These are phyloP conservation scores for Prunus campanulata DNA, from an alignment of 306 rosid genomes.

Conservation along the genomic window DNA sequence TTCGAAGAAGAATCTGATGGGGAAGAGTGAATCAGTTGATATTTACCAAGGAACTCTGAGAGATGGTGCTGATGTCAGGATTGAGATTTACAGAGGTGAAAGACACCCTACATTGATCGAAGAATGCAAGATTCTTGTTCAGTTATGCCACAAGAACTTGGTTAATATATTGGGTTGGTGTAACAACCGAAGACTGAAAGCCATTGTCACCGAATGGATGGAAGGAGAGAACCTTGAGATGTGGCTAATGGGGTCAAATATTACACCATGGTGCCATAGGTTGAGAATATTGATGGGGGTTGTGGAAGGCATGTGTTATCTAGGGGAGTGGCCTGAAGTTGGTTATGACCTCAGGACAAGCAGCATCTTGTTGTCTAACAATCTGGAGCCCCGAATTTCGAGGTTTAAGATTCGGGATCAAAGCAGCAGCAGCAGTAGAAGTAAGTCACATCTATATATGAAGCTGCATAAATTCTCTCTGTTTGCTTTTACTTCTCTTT, in stretches of 20 bases:
- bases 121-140: slow-evolving; percentile 50
- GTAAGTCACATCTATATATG: slow-evolving; percentile 28
- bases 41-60: slow-evolving; percentile 55
- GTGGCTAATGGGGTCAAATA: slow-evolving; percentile 47
- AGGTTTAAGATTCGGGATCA: slow-evolving; percentile 60
- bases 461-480: slow-evolving; percentile 1
- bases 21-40: slow-evolving; percentile 53
- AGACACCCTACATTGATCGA: slow-evolving; percentile 29
- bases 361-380: slow-evolving; percentile 46
- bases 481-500: neutral
- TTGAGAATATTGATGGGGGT: slow-evolving; percentile 54
- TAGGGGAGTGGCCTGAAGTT: slow-evolving; percentile 67
- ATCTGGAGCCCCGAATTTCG: slow-evolving; percentile 49
- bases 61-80: slow-evolving; percentile 53
- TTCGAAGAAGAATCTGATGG: slow-evolving; percentile 40
- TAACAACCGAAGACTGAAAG: slow-evolving; percentile 43
- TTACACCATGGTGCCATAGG: slow-evolving; percentile 51
- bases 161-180: slow-evolving; percentile 64
- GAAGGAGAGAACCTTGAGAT: slow-evolving; percentile 40
- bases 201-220: slow-evolving; percentile 52
- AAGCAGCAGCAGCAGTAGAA: slow-evolving; percentile 22
- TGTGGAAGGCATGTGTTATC: slow-evolving; percentile 50
- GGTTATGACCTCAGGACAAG: slow-evolving; percentile 56
- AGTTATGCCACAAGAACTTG: slow-evolving; percentile 52
- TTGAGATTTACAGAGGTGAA: slow-evolving; percentile 57